Percentiles rank a stretch among this genome's conserved stretches.
Conservation (phyloP, 495 filamentous ascomycete species). For the Evernia prunastri region DNA sequence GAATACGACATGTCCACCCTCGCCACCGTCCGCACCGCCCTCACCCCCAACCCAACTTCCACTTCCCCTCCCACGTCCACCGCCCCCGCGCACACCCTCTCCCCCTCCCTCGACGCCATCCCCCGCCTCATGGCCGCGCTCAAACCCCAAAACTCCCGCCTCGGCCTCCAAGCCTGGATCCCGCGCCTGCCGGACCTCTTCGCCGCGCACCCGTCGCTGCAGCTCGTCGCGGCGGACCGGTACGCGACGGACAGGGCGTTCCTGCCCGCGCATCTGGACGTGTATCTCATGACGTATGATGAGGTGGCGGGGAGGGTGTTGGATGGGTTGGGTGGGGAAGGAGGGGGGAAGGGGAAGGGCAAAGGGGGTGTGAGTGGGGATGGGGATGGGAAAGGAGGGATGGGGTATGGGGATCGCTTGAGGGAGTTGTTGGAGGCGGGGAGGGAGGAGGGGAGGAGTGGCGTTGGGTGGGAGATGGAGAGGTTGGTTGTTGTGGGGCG, state of each 20-base stretch:
- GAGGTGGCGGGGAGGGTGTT: neutral
- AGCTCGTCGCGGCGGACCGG: neutral
- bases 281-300: conserved; percentile 12
- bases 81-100: no score
- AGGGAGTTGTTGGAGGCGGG: conserved; percentile 26
- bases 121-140: neutral
- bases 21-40: neutral
- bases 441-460: conserved; percentile 34
- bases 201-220: neutral
- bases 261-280: conserved; percentile 11
- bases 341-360: no score
- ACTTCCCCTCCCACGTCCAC: no score
- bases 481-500: conserved; percentile 7
- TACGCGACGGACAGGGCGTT: neutral
- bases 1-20: conserved; percentile 26
- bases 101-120: conserved; percentile 6
- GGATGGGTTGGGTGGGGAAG: neutral
- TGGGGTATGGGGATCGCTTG: neutral
- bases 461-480: conserved; percentile 13
- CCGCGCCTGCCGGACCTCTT: conserved; percentile 3
- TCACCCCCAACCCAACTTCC: neutral
- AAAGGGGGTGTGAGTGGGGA: neutral
- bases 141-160: neutral
- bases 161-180: neutral
- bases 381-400: neutral